Evolutionary conservation across 75 land plant genomes (phyloP).

Genomic region (Selaginella tamariscina): DNA sequence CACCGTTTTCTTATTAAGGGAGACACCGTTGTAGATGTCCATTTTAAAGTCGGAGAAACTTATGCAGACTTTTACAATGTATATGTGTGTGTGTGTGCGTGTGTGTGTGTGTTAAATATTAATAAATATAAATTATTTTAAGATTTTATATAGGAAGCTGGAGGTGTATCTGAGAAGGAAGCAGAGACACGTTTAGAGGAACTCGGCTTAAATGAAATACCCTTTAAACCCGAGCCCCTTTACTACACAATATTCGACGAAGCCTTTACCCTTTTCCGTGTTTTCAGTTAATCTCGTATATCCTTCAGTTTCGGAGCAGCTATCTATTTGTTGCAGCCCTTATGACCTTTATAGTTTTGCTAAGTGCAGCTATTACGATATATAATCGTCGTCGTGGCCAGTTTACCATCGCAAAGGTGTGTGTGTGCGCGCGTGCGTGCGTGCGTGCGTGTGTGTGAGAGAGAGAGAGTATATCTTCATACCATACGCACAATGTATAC

Average conservation of each 20-base stretch:
- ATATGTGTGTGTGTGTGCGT: background rate
- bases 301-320: conserved; percentile 34
- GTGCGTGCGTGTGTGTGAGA: no score
- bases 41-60: conserved; percentile 16
- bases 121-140: background rate
- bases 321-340: conserved; percentile 36
- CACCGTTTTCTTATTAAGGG: conserved; percentile 24
- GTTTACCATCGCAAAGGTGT: conserved; percentile 30
- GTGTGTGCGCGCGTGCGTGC: no score
- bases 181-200: conserved; percentile 21
- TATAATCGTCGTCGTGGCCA: conserved; percentile 30
- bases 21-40: conserved; percentile 11
- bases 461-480: no score
- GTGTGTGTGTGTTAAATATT: background rate
- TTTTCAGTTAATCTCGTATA: conserved; percentile 32
- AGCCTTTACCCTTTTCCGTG: conserved; percentile 28
- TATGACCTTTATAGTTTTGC: conserved; percentile 25
- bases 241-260: conserved; percentile 19
- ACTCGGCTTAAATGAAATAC: conserved; percentile 28
- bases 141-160: conserved; percentile 10
- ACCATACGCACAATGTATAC: no score
- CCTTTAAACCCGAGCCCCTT: conserved; percentile 29
- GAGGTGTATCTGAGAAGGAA: conserved; percentile 20
- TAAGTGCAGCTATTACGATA: conserved; percentile 33
- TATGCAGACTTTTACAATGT: conserved; percentile 27